Base-by-base conservation (phyloP, 1,284 basidiomycete species). In the Tylopilus sp. region DNA sequence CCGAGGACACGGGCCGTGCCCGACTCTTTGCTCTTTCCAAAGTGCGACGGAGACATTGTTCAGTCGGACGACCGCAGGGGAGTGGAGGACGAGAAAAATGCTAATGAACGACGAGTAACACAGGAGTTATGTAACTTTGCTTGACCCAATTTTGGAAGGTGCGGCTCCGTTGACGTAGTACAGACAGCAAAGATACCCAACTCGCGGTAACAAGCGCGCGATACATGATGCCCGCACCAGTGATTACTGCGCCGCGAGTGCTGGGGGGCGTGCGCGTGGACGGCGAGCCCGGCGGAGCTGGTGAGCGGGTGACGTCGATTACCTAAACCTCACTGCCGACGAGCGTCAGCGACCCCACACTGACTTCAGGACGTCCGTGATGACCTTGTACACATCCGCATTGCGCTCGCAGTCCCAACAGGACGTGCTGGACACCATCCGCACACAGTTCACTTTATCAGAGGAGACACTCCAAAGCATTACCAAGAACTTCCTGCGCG, bases 1-100 rank as follows among this genome's bases (percentile, higher is more conserved):
- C 96, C 96, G 43, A 98, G 78, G 54, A 99, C 75, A 55, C 96
- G 84, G 47, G 96, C 96, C 26, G 89, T 78, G 25, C 87, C 92
- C 50, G 93, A 97, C 64, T 99, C 96, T 68, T 82, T 89, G 59
- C 83, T 77, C 64, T 83, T 84, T 48, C 74, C 77, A 52, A 77
- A 71, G 39, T 73, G 59, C 48, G 79, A 71, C 44, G 89, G 84
- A 40, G 84, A 81, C 84, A 86, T 86, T 23, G 16, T 46, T 37
- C 30, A 25, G 16, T 28, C 25, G 16, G 23, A 30, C 16, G 23
- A 19, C 6, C 10, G 36, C 15, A 21, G 13, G 33, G 23, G 30
- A 15, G 26, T 5, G 21, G 23, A 35, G 15, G 21, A 33, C 6
- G 21, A 34, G 31, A 46, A 56, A 59, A 44, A 25, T 36, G 38